Evolutionary conservation across 2,329 filamentous ascomycete genomes (phyloP).

Genomic region (Aphanoascus verrucosus): DNA sequence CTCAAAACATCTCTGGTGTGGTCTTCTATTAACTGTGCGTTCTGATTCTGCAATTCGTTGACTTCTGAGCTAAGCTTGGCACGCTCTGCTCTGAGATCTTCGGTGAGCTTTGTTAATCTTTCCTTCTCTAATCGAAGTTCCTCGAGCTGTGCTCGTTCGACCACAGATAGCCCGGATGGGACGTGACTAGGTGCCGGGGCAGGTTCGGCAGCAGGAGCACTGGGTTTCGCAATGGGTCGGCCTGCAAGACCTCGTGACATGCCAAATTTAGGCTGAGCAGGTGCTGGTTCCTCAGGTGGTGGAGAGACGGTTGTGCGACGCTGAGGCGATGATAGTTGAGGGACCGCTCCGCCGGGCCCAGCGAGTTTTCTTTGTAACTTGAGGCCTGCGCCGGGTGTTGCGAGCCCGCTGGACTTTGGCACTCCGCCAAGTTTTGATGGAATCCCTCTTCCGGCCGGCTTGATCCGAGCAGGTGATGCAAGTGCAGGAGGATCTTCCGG

Average conservation of each 20-base stretch:
- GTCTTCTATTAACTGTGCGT: conserved; percentile 91
- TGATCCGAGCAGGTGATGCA: conserved; percentile 36
- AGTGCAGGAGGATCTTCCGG: conserved; percentile 42
- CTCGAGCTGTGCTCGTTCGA: conserved; percentile 87
- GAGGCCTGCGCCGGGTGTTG: conserved; percentile 34
- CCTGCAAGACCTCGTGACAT: conserved; percentile 67
- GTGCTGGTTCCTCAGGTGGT: conserved; percentile 36
- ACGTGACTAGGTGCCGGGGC: conserved; percentile 43
- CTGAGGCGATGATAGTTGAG: conserved; percentile 30
- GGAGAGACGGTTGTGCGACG: conserved; percentile 35
- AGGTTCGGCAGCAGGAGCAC: conserved; percentile 34
- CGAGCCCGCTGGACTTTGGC: conserved; percentile 32
- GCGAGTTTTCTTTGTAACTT: conserved; percentile 37
- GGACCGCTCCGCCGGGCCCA: conserved; percentile 27
- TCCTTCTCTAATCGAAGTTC: conserved; percentile 79
- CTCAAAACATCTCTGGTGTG: conserved; percentile 90
- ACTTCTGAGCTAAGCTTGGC: conserved; percentile 75
- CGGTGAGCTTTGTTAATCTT: conserved; percentile 59
- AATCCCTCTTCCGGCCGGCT: conserved; percentile 32
- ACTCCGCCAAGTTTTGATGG: conserved; percentile 40
- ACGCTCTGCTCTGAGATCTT: conserved; percentile 73
- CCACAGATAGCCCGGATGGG: conserved; percentile 56
- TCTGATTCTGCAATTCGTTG: conserved; percentile 90
- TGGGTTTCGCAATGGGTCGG: conserved; percentile 70
- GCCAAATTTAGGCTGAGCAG: conserved; percentile 50